A percentile compares a stretch with the other conserved stretches of the same genome.
Conservation (phyloP, 495 filamentous ascomycete species). For the Lophium mytilinum region DNA sequence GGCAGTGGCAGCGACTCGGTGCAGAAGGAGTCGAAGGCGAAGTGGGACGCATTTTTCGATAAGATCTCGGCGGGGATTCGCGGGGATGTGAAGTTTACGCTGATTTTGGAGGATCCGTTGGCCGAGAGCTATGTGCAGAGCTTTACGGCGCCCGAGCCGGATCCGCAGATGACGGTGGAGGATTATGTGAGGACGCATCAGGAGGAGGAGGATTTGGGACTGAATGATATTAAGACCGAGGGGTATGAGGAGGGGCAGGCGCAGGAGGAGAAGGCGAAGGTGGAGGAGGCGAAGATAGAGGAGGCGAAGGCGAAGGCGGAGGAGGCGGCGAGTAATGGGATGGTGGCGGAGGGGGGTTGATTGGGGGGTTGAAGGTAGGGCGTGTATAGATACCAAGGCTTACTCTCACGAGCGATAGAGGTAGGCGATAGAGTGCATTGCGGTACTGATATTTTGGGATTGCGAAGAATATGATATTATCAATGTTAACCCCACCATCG, state of each 20-base stretch:
- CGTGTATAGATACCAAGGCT: no score
- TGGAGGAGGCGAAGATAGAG: no score
- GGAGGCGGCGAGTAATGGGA: no score
- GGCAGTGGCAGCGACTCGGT: slow-evolving; percentile 63
- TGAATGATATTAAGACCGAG: slow-evolving; percentile 88
- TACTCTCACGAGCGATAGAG: no score
- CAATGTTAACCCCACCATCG: no score
- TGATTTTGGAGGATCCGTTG: slow-evolving; percentile 79
- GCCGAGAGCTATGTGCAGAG: slow-evolving; percentile 92
- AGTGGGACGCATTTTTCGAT: slow-evolving; percentile 76
- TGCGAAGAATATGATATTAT: no score
- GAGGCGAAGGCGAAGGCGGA: no score
- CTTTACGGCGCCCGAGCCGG: slow-evolving; percentile 58
- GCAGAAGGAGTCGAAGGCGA: slow-evolving; percentile 47
- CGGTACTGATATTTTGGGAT: no score
- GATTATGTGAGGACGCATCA: slow-evolving; percentile 83
- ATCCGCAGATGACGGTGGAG: slow-evolving; percentile 71
- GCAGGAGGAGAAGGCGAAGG: slow-evolving; percentile 10
- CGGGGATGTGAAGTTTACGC: slow-evolving; percentile 74
- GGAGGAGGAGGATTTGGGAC: slow-evolving; percentile 84
- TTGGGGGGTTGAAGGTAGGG: no score
- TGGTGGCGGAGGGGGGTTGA: no score
- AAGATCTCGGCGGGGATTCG: slow-evolving; percentile 67
- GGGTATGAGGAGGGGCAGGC: slow-evolving; percentile 59
- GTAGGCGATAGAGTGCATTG: no score